phyloP scores from a whole-genome alignment of 192 early-diverging fungal genomes.

The Entomortierella parvispora region DNA sequence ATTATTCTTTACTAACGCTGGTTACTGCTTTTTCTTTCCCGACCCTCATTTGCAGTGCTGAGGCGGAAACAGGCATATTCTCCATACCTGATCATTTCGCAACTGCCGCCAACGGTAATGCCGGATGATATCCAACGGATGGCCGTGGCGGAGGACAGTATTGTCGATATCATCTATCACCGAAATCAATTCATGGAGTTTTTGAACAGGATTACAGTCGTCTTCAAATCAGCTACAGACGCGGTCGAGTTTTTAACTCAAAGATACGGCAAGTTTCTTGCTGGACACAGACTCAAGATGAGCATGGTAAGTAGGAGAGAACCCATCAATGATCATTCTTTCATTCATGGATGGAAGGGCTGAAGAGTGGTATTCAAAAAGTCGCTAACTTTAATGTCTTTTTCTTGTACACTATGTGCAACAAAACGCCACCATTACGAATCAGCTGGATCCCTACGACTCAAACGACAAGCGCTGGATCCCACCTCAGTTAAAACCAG shows the following conservation, averaged over 20 bases:
- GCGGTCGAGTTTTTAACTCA: slow-evolving; percentile 47
- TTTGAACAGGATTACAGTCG: slow-evolving; percentile 29
- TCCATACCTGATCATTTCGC: slow-evolving; percentile 27
- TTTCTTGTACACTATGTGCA: background rate
- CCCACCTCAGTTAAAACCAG: slow-evolving; percentile 17
- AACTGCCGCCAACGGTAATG: slow-evolving; percentile 38
- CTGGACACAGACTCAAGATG: slow-evolving; percentile 35
- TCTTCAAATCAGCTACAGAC: slow-evolving; percentile 45
- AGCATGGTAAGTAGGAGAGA: slow-evolving; percentile 25
- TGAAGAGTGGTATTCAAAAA: background rate
- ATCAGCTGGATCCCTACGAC: slow-evolving; percentile 43
- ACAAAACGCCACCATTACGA: background rate
- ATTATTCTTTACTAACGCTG: background rate
- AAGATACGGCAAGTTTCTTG: slow-evolving; percentile 40
- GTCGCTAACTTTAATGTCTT: background rate
- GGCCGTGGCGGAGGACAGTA: slow-evolving; percentile 30
- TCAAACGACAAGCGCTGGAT: slow-evolving; percentile 27
- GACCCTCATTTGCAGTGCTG: slow-evolving; percentile 1
- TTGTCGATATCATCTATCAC: slow-evolving; percentile 41
- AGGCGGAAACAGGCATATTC: slow-evolving; percentile 44
- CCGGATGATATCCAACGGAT: slow-evolving; percentile 47
- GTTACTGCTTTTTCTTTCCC: background rate
- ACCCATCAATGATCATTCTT: background rate
- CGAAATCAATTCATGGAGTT: slow-evolving; percentile 42
- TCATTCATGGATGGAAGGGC: background rate